Evolutionary conservation across 2,329 filamentous ascomycete genomes (phyloP).

Genomic region (Fusarium tjaetaba): DNA sequence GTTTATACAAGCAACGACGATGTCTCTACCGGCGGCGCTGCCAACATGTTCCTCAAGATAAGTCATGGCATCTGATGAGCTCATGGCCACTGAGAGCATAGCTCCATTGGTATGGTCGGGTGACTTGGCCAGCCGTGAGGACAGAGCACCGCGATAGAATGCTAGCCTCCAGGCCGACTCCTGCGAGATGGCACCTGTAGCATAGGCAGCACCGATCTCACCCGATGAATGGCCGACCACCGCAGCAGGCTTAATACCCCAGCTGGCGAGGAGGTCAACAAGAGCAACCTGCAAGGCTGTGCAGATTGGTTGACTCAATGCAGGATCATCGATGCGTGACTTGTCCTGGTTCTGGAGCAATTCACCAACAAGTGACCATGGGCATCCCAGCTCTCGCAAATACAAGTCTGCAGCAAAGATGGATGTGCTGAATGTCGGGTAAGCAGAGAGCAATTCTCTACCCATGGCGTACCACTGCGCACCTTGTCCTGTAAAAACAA

Average conservation of each 20-base stretch:
- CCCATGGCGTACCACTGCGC: conserved; percentile 26
- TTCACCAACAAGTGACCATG: conserved; percentile 1
- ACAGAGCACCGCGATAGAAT: conserved; percentile 48
- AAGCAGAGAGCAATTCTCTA: not conserved
- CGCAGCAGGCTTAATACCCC: conserved; percentile 43
- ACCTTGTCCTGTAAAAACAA: conserved; percentile 30
- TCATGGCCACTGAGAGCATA: conserved; percentile 49
- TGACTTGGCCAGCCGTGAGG: not conserved
- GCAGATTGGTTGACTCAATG: conserved; percentile 61
- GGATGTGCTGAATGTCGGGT: not conserved
- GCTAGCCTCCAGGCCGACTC: conserved; percentile 48
- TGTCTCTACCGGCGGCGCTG: not conserved
- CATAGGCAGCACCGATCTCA: conserved; percentile 54
- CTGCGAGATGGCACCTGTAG: conserved; percentile 43
- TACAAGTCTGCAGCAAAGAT: conserved; percentile 4
- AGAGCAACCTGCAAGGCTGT: conserved; percentile 64
- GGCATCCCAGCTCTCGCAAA: not conserved
- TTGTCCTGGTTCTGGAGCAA: not conserved
- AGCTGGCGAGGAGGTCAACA: conserved; percentile 48
- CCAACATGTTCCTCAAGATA: conserved; percentile 23
- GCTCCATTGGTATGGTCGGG: conserved; percentile 24
- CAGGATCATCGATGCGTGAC: conserved; percentile 44
- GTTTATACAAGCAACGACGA: conserved; percentile 28
- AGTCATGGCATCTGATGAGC: conserved; percentile 30
- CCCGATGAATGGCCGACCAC: conserved; percentile 54